Percentiles rank a stretch among this genome's conserved stretches.
phyloP scores from a whole-genome alignment of 2,329 filamentous ascomycete species.

The Microsporum ferrugineum region DNA sequence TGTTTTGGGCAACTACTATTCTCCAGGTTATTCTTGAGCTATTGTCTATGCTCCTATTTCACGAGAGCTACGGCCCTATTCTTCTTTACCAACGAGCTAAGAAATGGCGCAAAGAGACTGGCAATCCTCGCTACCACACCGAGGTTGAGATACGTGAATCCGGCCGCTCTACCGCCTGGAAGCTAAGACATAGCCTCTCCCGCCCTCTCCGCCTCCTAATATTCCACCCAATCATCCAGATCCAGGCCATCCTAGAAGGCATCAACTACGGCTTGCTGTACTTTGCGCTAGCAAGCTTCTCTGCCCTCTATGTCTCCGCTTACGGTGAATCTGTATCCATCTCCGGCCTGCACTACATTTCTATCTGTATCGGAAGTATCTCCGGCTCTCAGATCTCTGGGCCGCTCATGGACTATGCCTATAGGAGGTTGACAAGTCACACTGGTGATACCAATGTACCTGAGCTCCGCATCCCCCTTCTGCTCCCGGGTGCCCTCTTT shows the following conservation, averaged over 20 bases:
- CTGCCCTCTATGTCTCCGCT: constrained; percentile 42
- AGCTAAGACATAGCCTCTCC: too few relatives aligned
- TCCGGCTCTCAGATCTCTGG: neutral
- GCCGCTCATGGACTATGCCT: neutral
- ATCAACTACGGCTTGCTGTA: constrained; percentile 49
- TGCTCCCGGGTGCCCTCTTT: constrained; percentile 44
- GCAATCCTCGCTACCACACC: constrained; percentile 25
- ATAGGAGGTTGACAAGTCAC: constrained; percentile 20
- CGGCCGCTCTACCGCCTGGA: too few relatives aligned
- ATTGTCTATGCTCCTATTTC: too few relatives aligned
- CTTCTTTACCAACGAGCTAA: constrained; percentile 24
- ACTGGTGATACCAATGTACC: constrained; percentile 10
- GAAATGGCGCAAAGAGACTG: constrained; percentile 33
- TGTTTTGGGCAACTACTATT: constrained; percentile 50
- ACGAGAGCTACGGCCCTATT: neutral
- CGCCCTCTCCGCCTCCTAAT: too few relatives aligned
- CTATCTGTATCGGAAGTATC: constrained; percentile 51
- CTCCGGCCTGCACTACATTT: constrained; percentile 53
- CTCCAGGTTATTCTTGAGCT: neutral
- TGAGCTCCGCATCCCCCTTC: constrained; percentile 41
- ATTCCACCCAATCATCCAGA: too few relatives aligned
- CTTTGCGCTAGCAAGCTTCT: constrained; percentile 42
- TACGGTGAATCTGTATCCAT: constrained; percentile 48
- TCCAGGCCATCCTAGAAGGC: too few relatives aligned
- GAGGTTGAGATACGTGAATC: too few relatives aligned